Evolutionary conservation across 345 rosid species (phyloP).

Genomic region (Moricandia moricandioides): DNA sequence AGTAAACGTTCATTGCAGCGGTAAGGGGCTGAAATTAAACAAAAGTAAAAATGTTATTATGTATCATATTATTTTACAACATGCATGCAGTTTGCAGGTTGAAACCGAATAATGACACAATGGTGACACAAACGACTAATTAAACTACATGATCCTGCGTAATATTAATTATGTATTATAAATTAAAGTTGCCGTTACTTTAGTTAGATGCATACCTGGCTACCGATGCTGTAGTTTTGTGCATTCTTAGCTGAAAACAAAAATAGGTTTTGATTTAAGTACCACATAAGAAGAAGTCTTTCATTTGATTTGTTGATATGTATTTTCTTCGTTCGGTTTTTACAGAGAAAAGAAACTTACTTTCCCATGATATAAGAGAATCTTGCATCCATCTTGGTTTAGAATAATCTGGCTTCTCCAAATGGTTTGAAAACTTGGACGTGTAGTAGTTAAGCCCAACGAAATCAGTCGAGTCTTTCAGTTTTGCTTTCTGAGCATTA

Average conservation of each 20-base stretch:
- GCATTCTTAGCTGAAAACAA: slow-evolving; percentile 2
- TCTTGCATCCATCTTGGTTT: slow-evolving; percentile 37
- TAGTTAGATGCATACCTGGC: slow-evolving; percentile 5
- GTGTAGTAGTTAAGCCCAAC: slow-evolving; percentile 50
- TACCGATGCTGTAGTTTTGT: slow-evolving; percentile 1
- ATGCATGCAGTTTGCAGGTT: background rate
- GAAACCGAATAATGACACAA: background rate
- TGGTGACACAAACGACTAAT: background rate
- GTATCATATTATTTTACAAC: too few species aligned
- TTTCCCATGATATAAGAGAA: slow-evolving; percentile 19
- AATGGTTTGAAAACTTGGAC: slow-evolving; percentile 19
- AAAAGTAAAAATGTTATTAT: background rate
- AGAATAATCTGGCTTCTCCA: slow-evolving; percentile 5
- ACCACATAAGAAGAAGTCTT: background rate
- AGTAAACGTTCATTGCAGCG: background rate
- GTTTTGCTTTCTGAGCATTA: slow-evolving; percentile 16
- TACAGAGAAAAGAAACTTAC: slow-evolving; percentile 32
- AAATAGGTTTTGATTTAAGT: background rate
- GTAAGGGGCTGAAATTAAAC: slow-evolving; percentile 24
- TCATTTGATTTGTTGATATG: background rate
- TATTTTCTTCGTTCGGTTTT: background rate
- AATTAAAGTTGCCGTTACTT: background rate
- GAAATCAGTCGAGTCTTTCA: slow-evolving; percentile 45
- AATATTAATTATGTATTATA: background rate
- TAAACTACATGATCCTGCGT: background rate